These are phyloP conservation scores for Cynanchum wilfordii DNA, from an alignment of 257 asterid species.

Conservation along the genomic window DNA sequence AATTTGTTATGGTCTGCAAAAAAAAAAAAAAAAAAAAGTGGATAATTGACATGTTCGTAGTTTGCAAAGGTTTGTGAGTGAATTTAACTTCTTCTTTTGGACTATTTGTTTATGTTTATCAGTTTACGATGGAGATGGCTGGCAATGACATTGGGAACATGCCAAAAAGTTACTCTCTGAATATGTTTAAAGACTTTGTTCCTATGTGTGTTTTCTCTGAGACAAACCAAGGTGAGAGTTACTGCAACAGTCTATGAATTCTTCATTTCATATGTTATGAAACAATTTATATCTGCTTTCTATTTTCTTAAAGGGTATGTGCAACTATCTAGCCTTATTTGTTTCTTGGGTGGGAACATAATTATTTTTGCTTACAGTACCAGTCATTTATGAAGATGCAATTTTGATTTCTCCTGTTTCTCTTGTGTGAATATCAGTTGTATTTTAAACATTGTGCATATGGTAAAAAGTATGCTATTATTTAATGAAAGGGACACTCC, in stretches of 20 bases:
- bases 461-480: neutral
- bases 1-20: too few species aligned
- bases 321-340: neutral
- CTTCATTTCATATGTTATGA: neutral
- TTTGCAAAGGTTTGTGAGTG: neutral
- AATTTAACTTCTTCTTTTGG: neutral
- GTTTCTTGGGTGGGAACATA: neutral
- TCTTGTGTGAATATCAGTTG: neutral
- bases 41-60: neutral
- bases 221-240: constrained; percentile 53
- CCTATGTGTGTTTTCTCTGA: constrained; percentile 88
- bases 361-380: neutral
- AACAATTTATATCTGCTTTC: neutral
- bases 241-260: neutral
- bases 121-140: constrained; percentile 93
- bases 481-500: neutral
- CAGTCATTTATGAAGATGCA: neutral
- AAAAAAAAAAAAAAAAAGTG: too few species aligned
- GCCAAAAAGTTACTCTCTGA: constrained; percentile 80
- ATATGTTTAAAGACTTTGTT: constrained; percentile 81
- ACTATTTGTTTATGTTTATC: constrained; percentile 15
- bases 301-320: neutral
- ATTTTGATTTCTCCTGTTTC: neutral
- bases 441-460: neutral
- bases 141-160: constrained; percentile 45